Percentiles rank a stretch among this genome's conserved stretches.
Conservation (phyloP, 2,329 filamentous ascomycete species). For the Botryotinia calthae region DNA sequence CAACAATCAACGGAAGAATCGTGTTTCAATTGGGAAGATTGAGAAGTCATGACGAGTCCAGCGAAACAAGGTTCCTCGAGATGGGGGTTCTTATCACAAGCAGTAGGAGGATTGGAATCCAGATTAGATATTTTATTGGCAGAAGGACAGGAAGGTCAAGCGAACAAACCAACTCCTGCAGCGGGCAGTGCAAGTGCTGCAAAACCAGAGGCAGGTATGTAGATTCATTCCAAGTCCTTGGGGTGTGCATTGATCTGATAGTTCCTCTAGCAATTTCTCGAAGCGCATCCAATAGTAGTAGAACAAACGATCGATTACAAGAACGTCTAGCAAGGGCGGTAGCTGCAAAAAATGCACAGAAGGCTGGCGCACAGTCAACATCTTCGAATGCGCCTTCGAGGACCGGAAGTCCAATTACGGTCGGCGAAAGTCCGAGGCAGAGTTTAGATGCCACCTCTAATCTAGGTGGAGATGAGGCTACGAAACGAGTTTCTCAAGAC, state of each 20-base stretch:
- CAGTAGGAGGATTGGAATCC: conserved; percentile 91
- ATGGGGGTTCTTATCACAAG: conserved; percentile 85
- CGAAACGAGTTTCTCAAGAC: conserved; percentile 14
- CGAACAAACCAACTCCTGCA: conserved; percentile 38
- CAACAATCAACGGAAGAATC: conserved; percentile 17
- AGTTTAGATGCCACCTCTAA: conserved; percentile 44
- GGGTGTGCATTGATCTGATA: not conserved
- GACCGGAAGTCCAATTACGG: conserved; percentile 51
- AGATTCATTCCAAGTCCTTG: conserved; percentile 23
- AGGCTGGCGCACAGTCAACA: conserved; percentile 49
- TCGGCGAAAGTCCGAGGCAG: conserved; percentile 43
- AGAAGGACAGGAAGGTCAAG: conserved; percentile 60
- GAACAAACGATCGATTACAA: conserved; percentile 78
- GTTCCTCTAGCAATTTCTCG: conserved; percentile 51
- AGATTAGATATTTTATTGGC: conserved; percentile 87
- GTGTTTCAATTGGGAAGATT: not conserved
- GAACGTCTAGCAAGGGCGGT: conserved; percentile 87
- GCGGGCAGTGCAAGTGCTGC: conserved; percentile 40
- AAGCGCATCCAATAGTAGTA: conserved; percentile 59
- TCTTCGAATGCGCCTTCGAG: conserved; percentile 50
- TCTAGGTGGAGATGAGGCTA: conserved; percentile 19
- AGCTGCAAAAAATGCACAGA: conserved; percentile 60
- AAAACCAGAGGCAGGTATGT: conserved; percentile 41
- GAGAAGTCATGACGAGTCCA: conserved; percentile 35
- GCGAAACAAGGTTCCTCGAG: conserved; percentile 50